Conservation (phyloP, 352 stramenopile genomes). For the Globisporangium nunn region DNA sequence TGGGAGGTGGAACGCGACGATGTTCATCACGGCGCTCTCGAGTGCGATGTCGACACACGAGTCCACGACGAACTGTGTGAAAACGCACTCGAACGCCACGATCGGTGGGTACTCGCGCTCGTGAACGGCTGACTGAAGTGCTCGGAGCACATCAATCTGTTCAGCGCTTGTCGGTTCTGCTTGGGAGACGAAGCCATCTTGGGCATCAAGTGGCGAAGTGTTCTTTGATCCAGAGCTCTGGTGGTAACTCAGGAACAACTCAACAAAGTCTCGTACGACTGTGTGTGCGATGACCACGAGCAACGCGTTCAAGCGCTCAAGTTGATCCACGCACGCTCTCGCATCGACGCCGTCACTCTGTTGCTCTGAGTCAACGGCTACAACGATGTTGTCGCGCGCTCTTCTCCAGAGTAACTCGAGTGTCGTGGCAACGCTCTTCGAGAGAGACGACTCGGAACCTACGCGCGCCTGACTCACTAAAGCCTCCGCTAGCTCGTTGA, state of each 20-base stretch:
- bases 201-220: background rate
- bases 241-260: background rate
- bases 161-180: background rate
- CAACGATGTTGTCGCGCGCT: background rate
- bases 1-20: slow-evolving; percentile 27
- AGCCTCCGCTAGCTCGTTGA: background rate
- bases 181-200: background rate
- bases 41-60: slow-evolving; percentile 37
- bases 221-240: background rate
- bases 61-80: slow-evolving; percentile 41
- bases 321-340: slow-evolving; percentile 10
- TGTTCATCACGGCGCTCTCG: slow-evolving; percentile 44
- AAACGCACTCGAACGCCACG: slow-evolving; percentile 33
- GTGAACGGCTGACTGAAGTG: slow-evolving; percentile 22
- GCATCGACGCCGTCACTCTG: background rate
- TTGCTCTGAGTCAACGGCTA: background rate
- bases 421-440: background rate
- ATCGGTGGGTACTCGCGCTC: slow-evolving; percentile 27
- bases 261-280: slow-evolving; percentile 15
- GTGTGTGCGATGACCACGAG: slow-evolving; percentile 16
- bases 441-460: slow-evolving; percentile 7
- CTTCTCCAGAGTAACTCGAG: background rate
- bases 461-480: slow-evolving; percentile 7
- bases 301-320: slow-evolving; percentile 17
- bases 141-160: slow-evolving; percentile 21